phyloP scores from a whole-genome alignment of 2,329 filamentous ascomycete genomes.

The Pyrenochaeta sp. region DNA sequence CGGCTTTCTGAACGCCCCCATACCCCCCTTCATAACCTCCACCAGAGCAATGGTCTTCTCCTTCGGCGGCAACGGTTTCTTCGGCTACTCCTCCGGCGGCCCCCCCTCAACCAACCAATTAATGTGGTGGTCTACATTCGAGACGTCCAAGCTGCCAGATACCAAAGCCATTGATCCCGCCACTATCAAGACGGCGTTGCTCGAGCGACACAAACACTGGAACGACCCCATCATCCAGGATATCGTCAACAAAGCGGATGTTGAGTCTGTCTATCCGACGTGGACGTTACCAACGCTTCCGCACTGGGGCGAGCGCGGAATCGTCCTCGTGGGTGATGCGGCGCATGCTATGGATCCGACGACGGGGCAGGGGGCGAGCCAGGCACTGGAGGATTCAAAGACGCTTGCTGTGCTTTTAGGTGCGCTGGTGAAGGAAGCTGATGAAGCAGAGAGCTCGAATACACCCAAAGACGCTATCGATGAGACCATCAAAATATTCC shows the following conservation, averaged over 20 bases:
- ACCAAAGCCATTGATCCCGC: slow-evolving; percentile 14
- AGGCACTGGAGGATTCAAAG: slow-evolving; percentile 64
- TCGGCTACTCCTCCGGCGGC: slow-evolving; percentile 55
- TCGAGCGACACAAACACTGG: slow-evolving; percentile 55
- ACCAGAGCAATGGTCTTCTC: slow-evolving; percentile 52
- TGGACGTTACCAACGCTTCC: slow-evolving; percentile 58
- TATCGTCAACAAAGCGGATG: slow-evolving; percentile 46
- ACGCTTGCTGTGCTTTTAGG: slow-evolving; percentile 52
- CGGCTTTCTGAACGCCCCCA: slow-evolving; percentile 50
- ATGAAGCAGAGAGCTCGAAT: no score
- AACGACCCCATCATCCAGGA: slow-evolving; percentile 50
- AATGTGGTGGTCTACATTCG: slow-evolving; percentile 57
- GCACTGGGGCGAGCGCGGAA: slow-evolving; percentile 56
- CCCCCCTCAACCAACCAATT: slow-evolving; percentile 36
- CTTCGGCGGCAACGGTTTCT: slow-evolving; percentile 60
- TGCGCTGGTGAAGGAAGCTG: slow-evolving; percentile 5
- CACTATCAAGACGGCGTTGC: slow-evolving; percentile 46
- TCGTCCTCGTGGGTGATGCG: slow-evolving; percentile 65
- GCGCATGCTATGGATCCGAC: slow-evolving; percentile 64
- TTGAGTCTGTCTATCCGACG: slow-evolving; percentile 57
- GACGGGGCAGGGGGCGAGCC: slow-evolving; percentile 63
- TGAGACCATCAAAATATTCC: slow-evolving; percentile 19
- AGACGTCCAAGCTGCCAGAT: slow-evolving; percentile 15
- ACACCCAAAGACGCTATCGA: slow-evolving; percentile 1
- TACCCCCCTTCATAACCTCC: slow-evolving; percentile 37